Base-by-base conservation (phyloP, 2,329 filamentous ascomycete genomes). In the Sporothrix brasiliensis region DNA sequence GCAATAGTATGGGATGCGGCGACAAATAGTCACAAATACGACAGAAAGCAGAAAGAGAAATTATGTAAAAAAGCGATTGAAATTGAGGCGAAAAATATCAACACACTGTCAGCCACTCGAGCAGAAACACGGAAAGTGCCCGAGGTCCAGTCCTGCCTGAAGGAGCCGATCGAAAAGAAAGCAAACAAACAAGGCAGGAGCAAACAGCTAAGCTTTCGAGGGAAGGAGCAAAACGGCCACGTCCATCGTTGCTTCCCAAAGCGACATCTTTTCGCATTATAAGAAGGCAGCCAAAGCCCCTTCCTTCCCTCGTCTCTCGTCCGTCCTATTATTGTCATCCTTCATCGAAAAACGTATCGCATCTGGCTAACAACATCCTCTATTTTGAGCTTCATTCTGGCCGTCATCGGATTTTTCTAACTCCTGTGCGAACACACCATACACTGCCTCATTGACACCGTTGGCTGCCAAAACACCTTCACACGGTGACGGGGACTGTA, bases 201-300 rank as follows among this genome's bases (percentile, higher is more conserved):
- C 47, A 3, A 30, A 52, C 49, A 56, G 14, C 39, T 16, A 27
- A 41, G 24, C 21, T 2, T 47, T 21, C 16, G 21, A 68, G 67
- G 65, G 49, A 60, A 68, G 67, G 67, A 49, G 34, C 67, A 60
- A 60, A 60, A 50, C 27, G 39, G 24, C 47, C 44, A 7, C 13
- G 30, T 10, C 44, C 54, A 16, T 52, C 54, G 54, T 47, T 61
- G 47, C 67, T 41, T 52, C 67, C 44, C 66, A 56, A 56, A 68
- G 19, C 66, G 52, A 58, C 39, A 54, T 6, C 27, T 53, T 6
- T 49, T 67, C 11, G 30, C 63, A 53, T 41, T 67, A 67, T 67
- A 67, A 67, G 50, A 67, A 47, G n/a, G 34, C 50, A 27, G n/a
- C 21, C n/a, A 27, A 6, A n/a, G 10, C 14, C 41, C 41, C 67